These are phyloP conservation scores for Solanum chmielewskii DNA, from an alignment of 257 asterid genomes.

Conservation along the genomic window DNA sequence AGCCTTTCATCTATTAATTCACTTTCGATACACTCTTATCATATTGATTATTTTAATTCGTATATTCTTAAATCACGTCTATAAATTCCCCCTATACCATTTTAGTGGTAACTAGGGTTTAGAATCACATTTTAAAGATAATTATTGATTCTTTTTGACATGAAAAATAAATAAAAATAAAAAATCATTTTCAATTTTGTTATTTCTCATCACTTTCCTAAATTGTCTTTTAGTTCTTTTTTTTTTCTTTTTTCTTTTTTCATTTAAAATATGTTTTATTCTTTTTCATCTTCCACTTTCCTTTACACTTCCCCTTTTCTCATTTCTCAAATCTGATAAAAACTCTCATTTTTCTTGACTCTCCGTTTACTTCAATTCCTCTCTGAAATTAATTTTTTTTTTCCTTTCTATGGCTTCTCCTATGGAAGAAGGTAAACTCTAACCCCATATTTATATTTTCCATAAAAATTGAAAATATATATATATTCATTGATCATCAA, in stretches of 20 bases:
- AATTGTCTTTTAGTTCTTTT: constrained; percentile 10
- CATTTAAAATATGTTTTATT: not conserved
- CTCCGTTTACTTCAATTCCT: not conserved
- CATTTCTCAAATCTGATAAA: constrained; percentile 3
- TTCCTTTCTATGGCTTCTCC: constrained; percentile 8
- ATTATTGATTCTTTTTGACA: not conserved
- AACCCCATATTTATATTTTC: not conserved
- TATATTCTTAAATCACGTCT: not conserved
- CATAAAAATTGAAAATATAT: not conserved
- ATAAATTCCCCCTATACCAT: too few relatives aligned
- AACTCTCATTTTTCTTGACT: not conserved
- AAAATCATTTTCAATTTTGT: not conserved
- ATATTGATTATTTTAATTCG: too few relatives aligned
- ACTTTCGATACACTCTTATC: not conserved
- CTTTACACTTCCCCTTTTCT: not conserved
- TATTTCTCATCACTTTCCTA: constrained; percentile 15
- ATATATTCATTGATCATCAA: not conserved
- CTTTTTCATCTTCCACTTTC: not conserved
- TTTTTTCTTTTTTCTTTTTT: not conserved
- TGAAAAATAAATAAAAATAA: too few relatives aligned
- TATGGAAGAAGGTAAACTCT: constrained; percentile 5
- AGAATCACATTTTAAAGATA: not conserved
- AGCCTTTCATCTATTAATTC: not conserved
- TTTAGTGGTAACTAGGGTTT: too few relatives aligned
- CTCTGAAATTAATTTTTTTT: not conserved